Conservation (phyloP, 352 stramenopile genomes). For the Phytophthora capsici region DNA sequence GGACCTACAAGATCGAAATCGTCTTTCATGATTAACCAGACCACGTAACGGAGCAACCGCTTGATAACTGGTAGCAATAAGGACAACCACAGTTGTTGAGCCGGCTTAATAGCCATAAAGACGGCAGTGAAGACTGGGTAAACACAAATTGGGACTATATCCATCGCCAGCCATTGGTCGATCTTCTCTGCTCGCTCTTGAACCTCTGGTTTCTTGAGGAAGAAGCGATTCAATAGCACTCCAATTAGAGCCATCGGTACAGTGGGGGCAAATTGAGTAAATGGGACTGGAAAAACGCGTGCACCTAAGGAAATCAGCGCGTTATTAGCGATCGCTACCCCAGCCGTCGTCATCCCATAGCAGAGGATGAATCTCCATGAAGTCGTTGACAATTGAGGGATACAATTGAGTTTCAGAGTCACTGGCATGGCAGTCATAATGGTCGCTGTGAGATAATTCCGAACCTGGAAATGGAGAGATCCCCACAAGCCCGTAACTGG, state of each 20-base stretch:
- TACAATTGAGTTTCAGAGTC: constrained; percentile 26
- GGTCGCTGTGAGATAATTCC: constrained; percentile 23
- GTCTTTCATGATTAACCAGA: constrained; percentile 14
- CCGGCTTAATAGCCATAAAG: constrained; percentile 32
- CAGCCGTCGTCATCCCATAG: constrained; percentile 9
- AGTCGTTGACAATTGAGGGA: constrained; percentile 20
- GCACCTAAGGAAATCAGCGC: constrained; percentile 5
- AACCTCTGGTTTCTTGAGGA: not conserved
- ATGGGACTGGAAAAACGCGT: constrained; percentile 41
- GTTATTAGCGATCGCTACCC: constrained; percentile 20
- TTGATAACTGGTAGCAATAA: constrained; percentile 46
- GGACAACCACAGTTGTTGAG: constrained; percentile 38
- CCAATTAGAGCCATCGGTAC: constrained; percentile 19
- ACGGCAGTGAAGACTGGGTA: constrained; percentile 40
- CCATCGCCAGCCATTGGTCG: constrained; percentile 13
- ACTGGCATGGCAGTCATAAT: constrained; percentile 14
- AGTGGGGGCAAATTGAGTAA: constrained; percentile 24
- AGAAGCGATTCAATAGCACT: constrained; percentile 8
- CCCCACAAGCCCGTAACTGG: constrained; percentile 17
- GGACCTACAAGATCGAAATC: constrained; percentile 31
- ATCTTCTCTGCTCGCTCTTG: constrained; percentile 13
- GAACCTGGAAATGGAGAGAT: constrained; percentile 36
- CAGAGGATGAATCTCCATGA: constrained; percentile 19
- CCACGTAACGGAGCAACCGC: constrained; percentile 16
- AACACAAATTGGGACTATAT: constrained; percentile 27